Evolutionary conservation across 2,329 filamentous ascomycete species (phyloP).

Genomic region (Cladobotryum mycophilum): DNA sequence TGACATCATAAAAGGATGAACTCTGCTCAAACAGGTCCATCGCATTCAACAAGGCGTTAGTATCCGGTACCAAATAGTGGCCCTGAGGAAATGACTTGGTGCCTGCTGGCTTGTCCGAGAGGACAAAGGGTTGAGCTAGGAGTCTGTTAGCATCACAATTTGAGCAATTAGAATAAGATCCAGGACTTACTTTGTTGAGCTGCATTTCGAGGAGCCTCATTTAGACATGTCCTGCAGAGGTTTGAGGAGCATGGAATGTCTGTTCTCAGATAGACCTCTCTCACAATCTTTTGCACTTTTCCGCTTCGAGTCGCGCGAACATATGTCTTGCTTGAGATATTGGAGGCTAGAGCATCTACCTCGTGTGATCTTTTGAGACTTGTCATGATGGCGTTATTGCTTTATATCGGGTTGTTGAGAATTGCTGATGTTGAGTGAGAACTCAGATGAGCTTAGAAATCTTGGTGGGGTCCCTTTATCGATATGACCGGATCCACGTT

Average conservation of each 20-base stretch:
- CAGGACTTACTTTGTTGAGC: constrained; percentile 59
- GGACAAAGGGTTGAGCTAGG: constrained; percentile 71
- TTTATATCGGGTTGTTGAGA: background rate
- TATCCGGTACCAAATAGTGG: constrained; percentile 93
- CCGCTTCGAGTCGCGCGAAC: constrained; percentile 90
- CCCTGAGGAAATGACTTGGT: constrained; percentile 78
- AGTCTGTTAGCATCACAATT: constrained; percentile 6
- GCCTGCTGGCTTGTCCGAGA: constrained; percentile 81
- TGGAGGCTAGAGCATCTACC: constrained; percentile 53
- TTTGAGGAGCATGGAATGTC: constrained; percentile 96
- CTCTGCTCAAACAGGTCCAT: constrained; percentile 97
- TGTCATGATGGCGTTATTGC: constrained; percentile 43
- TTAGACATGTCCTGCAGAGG: constrained; percentile 71
- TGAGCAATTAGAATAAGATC: background rate
- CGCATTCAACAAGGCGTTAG: constrained; percentile 87
- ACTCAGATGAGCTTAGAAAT: constrained; percentile 1
- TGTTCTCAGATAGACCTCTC: constrained; percentile 89
- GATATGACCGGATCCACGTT: background rate
- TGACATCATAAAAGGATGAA: constrained; percentile 90
- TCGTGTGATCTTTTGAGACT: constrained; percentile 56
- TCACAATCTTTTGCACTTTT: constrained; percentile 97
- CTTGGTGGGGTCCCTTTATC: constrained; percentile 6
- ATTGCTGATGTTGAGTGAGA: constrained; percentile 10
- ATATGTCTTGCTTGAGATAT: constrained; percentile 91
- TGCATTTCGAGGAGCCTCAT: constrained; percentile 71